These are phyloP conservation scores for Picea sitchensis DNA, from an alignment of 75 land plant species.

Conservation along the genomic window DNA sequence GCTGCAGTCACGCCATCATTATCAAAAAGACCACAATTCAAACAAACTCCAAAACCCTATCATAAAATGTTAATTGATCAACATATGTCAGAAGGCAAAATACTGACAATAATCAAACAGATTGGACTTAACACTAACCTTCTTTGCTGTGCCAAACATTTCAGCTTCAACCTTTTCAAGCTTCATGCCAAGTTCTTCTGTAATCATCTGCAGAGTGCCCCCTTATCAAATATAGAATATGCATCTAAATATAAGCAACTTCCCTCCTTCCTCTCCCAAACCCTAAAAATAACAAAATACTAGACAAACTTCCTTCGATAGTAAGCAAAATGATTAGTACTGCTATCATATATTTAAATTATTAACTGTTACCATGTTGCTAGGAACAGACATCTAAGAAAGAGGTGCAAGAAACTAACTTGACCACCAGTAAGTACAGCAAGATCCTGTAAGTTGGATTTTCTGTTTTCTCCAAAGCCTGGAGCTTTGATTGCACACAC, in stretches of 20 bases:
- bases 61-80: too few relatives aligned
- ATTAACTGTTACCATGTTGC: background rate
- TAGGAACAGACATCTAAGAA: background rate
- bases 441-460: constrained; percentile 71
- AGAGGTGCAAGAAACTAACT: constrained; percentile 24
- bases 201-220: constrained; percentile 52
- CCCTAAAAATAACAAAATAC: background rate
- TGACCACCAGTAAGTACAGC: constrained; percentile 90
- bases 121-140: constrained; percentile 35
- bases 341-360: background rate
- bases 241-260: background rate
- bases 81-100: too few relatives aligned
- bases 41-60: too few relatives aligned
- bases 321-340: background rate
- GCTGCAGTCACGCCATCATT: too few relatives aligned
- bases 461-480: constrained; percentile 93
- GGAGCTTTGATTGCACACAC: constrained; percentile 96
- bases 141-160: constrained; percentile 73
- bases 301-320: background rate
- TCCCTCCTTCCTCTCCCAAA: background rate
- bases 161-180: constrained; percentile 50
- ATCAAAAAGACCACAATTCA: too few relatives aligned
- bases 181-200: constrained; percentile 56
- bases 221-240: background rate
- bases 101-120: background rate